Percentiles rank a stretch among this genome's conserved stretches.
These are phyloP conservation scores for Paecilomyces sp. DNA, from an alignment of 2,329 filamentous ascomycete genomes.

Conservation along the genomic window DNA sequence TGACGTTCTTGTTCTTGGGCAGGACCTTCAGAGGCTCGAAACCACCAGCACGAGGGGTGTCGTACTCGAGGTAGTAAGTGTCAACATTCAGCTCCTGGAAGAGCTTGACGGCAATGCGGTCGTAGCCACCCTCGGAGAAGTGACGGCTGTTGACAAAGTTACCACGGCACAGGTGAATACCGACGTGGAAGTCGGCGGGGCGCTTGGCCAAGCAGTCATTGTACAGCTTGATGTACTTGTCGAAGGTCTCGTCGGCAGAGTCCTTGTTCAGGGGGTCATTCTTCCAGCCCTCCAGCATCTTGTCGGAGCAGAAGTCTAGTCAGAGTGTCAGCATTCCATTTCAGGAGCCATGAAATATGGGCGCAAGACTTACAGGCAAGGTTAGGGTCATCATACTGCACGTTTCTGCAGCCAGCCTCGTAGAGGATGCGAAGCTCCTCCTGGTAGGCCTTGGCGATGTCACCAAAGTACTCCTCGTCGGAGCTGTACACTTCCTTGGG, in stretches of 20 bases:
- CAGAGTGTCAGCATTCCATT: conserved; percentile 2
- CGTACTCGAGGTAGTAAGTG: conserved; percentile 65
- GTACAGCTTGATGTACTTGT: conserved; percentile 70
- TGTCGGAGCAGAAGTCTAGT: conserved; percentile 64
- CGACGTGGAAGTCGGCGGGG: conserved; percentile 65
- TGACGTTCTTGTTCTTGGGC: conserved; percentile 56
- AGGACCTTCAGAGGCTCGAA: conserved; percentile 59
- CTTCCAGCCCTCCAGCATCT: conserved; percentile 64
- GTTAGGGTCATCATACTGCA: conserved; percentile 63
- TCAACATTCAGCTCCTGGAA: conserved; percentile 57
- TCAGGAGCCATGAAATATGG: neutral
- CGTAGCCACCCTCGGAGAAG: conserved; percentile 61
- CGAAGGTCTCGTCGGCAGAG: conserved; percentile 61
- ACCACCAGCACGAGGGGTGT: conserved; percentile 57
- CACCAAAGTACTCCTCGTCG: conserved; percentile 57
- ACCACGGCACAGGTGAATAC: conserved; percentile 64
- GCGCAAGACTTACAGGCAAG: conserved; percentile 51
- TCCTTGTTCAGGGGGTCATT: conserved; percentile 61
- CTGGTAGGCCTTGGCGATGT: conserved; percentile 60
- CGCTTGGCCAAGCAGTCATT: conserved; percentile 61
- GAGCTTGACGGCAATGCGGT: conserved; percentile 59
- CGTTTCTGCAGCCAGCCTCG: conserved; percentile 55
- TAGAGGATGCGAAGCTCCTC: conserved; percentile 56
- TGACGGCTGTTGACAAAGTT: conserved; percentile 62
- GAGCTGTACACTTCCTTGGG: conserved; percentile 49